Conservation (phyloP, 805 yeast species). For the Metschnikowia santaceciliae region DNA sequence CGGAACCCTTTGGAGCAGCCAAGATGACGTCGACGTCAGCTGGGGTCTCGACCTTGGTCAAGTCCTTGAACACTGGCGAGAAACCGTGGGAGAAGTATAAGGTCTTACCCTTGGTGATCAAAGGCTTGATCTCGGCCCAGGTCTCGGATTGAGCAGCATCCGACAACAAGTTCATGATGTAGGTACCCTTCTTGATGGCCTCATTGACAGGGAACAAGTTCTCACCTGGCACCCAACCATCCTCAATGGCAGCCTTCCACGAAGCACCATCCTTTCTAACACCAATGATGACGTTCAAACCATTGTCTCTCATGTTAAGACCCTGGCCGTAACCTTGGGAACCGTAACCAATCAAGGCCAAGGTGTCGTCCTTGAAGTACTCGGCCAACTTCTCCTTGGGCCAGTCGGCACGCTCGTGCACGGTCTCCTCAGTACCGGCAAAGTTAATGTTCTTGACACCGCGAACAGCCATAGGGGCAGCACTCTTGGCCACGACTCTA, state of each 20-base stretch:
- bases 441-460: slow-evolving; percentile 96
- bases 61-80: slow-evolving; percentile 98
- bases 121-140: slow-evolving; percentile 83
- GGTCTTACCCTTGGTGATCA: slow-evolving; percentile 94
- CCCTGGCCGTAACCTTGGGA: slow-evolving; percentile 99
- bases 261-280: slow-evolving; percentile 98
- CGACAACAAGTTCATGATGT: slow-evolving; percentile 94
- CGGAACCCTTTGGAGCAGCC: slow-evolving; percentile 99
- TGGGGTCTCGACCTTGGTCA: slow-evolving; percentile 96
- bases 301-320: slow-evolving; percentile 98
- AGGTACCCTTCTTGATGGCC: slow-evolving; percentile 90
- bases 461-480: slow-evolving; percentile 60
- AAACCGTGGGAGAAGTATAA: slow-evolving; percentile 99
- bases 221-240: slow-evolving; percentile 99
- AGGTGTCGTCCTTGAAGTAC: slow-evolving; percentile 96
- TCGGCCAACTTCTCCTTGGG: slow-evolving; percentile 94
- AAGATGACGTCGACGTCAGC: slow-evolving; percentile 91
- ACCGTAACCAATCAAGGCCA: slow-evolving; percentile 98
- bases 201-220: slow-evolving; percentile 92
- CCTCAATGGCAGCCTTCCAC: slow-evolving; percentile 99
- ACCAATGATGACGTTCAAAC: slow-evolving; percentile 95
- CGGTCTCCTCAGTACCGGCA: slow-evolving; percentile 92
- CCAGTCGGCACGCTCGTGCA: slow-evolving; percentile 99
- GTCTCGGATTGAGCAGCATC: slow-evolving; percentile 99
- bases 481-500: slow-evolving; percentile 27